Evolutionary conservation across 2,329 filamentous ascomycete genomes (phyloP), one percentile per base, ranked within the genome.

Genomic region (Fusarium paranaense): DNA sequence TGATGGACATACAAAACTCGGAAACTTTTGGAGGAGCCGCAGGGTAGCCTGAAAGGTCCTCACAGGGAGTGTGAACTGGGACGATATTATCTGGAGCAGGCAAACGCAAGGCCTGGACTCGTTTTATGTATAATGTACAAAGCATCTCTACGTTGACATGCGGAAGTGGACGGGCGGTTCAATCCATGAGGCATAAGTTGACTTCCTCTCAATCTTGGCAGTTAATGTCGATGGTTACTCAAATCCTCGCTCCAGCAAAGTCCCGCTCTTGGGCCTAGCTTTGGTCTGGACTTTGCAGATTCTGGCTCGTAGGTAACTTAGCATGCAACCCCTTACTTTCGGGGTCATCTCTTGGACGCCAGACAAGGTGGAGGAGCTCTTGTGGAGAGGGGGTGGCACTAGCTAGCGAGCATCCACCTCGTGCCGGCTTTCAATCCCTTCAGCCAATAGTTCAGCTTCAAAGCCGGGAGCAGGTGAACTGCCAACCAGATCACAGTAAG

Each of bases 1-100:
- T 78, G 2, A 75, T 70, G 61, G 72, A 74, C 1, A 74, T 78
- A 11, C 74, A 78, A 14, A 72, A 66, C 10, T 60, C 32, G 1
- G 60, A 65, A 8, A 2, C 5, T 1, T 52, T 58, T 6, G 18
- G 20, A 14, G 27, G 61, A 20, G 7, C 5, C 27, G 13, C 9
- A 20, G 42, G 25, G 3, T 47, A 45, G n/a, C 9, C 40, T 22
- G 11, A 20, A 14, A 4, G n/a, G 25, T 11, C 16, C 10, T 30
- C 4, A 7, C 11, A 32, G n/a, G 18, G 14, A 13, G 52, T 25
- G 7, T 30, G 4, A 22, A 25, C 9, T 22, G 25, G 2, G 18
- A 16, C n/a, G 56, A 38, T 13, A 33, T n/a, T 14, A 2, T 37
- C 10, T 13, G 9, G 22, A 18, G 14, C 13, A 27, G 22, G 4